phyloP scores from a whole-genome alignment of 176 grass and related monocot species.

The Musa beccarii region DNA sequence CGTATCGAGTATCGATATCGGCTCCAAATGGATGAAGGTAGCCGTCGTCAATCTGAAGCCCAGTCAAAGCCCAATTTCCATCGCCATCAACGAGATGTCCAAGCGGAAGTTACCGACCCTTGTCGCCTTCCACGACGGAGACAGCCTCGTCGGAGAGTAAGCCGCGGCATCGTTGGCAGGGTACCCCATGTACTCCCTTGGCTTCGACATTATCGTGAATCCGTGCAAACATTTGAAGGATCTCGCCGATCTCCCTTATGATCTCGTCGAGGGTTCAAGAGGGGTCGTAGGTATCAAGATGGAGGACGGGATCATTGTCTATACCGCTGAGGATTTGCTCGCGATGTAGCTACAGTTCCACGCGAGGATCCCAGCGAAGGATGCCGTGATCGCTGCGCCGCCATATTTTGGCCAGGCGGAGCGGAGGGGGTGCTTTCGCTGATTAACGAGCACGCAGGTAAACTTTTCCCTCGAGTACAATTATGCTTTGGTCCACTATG shows the following conservation, averaged over 20 bases:
- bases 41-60: slow-evolving; percentile 83
- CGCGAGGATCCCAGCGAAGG: slow-evolving; percentile 54
- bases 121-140: slow-evolving; percentile 49
- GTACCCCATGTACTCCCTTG: slow-evolving; percentile 66
- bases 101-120: slow-evolving; percentile 94
- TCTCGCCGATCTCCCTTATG: slow-evolving; percentile 52
- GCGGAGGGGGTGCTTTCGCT: slow-evolving; percentile 75
- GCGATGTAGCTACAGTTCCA: slow-evolving; percentile 72
- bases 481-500: too few relatives aligned
- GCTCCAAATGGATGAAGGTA: slow-evolving; percentile 92
- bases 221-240: slow-evolving; percentile 48
- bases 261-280: slow-evolving; percentile 72
- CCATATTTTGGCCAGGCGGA: slow-evolving; percentile 85
- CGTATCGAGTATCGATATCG: slow-evolving; percentile 94
- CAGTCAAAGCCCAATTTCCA: slow-evolving; percentile 51
- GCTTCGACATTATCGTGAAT: slow-evolving; percentile 72
- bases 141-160: slow-evolving; percentile 86
- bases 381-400: slow-evolving; percentile 77
- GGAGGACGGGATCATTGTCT: slow-evolving; percentile 60
- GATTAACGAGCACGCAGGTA: slow-evolving; percentile 72
- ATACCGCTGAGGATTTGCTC: slow-evolving; percentile 67
- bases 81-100: slow-evolving; percentile 99
- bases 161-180: slow-evolving; percentile 77
- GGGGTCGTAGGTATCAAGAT: slow-evolving; percentile 49
- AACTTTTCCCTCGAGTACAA: too few relatives aligned